A percentile compares a stretch with the other conserved stretches of the same genome.
phyloP scores from a whole-genome alignment of 2,329 filamentous ascomycete genomes.

The Penicillium sp. region DNA sequence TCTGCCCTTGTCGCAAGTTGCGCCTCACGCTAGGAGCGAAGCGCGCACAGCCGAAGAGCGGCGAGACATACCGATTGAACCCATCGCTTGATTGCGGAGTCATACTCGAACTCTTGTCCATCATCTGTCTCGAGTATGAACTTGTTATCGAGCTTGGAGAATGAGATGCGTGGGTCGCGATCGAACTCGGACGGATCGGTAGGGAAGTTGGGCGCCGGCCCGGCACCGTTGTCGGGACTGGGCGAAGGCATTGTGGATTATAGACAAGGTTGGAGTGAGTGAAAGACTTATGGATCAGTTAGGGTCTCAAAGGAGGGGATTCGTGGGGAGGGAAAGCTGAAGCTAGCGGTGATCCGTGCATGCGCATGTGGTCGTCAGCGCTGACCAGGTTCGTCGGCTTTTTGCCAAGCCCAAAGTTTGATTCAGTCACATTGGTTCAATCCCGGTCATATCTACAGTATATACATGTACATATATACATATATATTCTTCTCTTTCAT shows the following conservation, averaged over 20 bases:
- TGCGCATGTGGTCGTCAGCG: too few relatives aligned
- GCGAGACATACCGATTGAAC: constrained; percentile 61
- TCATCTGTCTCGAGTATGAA: constrained; percentile 84
- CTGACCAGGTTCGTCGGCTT: too few relatives aligned
- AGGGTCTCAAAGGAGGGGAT: background rate
- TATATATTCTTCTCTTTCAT: too few relatives aligned
- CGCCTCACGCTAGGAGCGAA: background rate
- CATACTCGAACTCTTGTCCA: constrained; percentile 83
- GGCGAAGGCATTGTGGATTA: constrained; percentile 27
- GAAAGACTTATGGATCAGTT: background rate
- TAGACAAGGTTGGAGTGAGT: background rate
- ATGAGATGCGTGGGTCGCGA: constrained; percentile 80
- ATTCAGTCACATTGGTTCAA: too few relatives aligned
- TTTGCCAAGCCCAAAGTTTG: too few relatives aligned
- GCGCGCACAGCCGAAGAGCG: background rate
- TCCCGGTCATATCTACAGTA: too few relatives aligned
- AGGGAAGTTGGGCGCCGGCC: constrained; percentile 47
- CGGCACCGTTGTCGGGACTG: constrained; percentile 22
- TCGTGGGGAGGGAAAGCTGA: background rate
- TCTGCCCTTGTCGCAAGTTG: background rate
- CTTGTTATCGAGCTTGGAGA: constrained; percentile 79
- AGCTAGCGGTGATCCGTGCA: too few relatives aligned
- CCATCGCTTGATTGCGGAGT: constrained; percentile 74
- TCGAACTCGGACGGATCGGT: constrained; percentile 70
- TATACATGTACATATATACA: too few relatives aligned